phyloP scores from a whole-genome alignment of 2,329 filamentous ascomycete species.

The Paraphaeosphaeria minitans region DNA sequence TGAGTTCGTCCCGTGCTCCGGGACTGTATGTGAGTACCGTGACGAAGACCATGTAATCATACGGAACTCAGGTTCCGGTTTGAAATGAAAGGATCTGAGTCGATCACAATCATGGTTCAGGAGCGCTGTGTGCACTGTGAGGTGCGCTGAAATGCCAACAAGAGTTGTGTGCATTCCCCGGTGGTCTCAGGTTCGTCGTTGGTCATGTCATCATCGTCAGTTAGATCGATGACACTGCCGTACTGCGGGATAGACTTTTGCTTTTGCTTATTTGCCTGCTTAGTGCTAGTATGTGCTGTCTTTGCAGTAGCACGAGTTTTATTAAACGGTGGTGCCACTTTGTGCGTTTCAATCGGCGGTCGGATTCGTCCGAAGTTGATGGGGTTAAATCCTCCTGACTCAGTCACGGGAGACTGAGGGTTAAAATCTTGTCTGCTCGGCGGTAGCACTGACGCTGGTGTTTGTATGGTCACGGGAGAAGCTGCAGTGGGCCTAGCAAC shows the following conservation, averaged over 20 bases:
- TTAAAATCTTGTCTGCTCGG: background rate
- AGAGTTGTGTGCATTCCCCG: background rate
- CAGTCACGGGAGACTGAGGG: background rate
- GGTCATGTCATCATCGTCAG: background rate
- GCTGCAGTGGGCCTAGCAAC: background rate
- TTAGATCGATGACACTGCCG: background rate
- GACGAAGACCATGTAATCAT: background rate
- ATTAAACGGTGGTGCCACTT: background rate
- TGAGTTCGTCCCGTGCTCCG: background rate
- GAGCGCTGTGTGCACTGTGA: too few relatives aligned
- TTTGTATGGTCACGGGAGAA: background rate
- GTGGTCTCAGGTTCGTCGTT: background rate
- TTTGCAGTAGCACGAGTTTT: background rate
- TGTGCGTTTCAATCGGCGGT: background rate
- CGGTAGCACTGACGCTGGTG: background rate
- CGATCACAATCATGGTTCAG: background rate
- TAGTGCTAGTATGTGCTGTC: background rate
- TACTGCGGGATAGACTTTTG: background rate
- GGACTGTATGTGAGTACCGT: background rate
- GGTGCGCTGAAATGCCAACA: background rate
- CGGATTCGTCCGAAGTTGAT: background rate
- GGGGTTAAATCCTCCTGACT: background rate
- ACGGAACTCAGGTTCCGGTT: background rate
- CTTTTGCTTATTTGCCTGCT: background rate
- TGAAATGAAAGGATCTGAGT: background rate